These are phyloP conservation scores for Nannizzia gypsea DNA, from an alignment of 2,329 filamentous ascomycete genomes.

Conservation along the genomic window DNA sequence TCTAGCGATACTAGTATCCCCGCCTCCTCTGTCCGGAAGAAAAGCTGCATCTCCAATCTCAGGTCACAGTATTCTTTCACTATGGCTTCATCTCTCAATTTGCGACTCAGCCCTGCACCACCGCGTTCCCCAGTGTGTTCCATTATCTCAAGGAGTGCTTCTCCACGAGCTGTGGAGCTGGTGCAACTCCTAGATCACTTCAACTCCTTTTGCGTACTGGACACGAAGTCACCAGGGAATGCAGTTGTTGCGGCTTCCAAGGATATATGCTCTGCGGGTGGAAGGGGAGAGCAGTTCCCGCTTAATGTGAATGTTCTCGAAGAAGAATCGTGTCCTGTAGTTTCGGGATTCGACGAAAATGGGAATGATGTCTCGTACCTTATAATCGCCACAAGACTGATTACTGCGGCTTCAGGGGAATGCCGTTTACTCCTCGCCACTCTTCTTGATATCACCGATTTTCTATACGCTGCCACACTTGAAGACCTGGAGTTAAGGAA, in stretches of 20 bases:
- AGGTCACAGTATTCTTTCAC: background rate
- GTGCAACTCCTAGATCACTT: conserved; percentile 18
- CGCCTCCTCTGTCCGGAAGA: background rate
- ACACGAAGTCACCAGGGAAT: conserved; percentile 14
- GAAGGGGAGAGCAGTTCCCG: conserved; percentile 18
- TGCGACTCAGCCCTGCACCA: background rate
- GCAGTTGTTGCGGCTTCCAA: conserved; percentile 18
- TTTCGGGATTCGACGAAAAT: conserved; percentile 16
- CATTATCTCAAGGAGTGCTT: background rate
- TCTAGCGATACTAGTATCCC: background rate
- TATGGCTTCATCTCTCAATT: background rate
- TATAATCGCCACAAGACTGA: conserved; percentile 18
- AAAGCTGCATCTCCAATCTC: background rate
- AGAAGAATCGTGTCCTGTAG: conserved; percentile 17
- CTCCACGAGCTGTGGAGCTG: background rate
- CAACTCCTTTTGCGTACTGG: conserved; percentile 20
- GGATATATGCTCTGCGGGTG: conserved; percentile 15
- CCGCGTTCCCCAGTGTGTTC: background rate
- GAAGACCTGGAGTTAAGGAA: conserved; percentile 14
- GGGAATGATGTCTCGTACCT: conserved; percentile 19
- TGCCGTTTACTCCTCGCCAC: conserved; percentile 17
- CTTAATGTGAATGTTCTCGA: conserved; percentile 16
- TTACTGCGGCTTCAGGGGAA: conserved; percentile 16
- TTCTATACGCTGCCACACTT: conserved; percentile 18
- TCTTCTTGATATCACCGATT: conserved; percentile 21